A percentile compares a stretch with the other conserved stretches of the same genome.
Evolutionary conservation across 257 asterid species (phyloP).

Genomic region (Forsythia suspensa): DNA sequence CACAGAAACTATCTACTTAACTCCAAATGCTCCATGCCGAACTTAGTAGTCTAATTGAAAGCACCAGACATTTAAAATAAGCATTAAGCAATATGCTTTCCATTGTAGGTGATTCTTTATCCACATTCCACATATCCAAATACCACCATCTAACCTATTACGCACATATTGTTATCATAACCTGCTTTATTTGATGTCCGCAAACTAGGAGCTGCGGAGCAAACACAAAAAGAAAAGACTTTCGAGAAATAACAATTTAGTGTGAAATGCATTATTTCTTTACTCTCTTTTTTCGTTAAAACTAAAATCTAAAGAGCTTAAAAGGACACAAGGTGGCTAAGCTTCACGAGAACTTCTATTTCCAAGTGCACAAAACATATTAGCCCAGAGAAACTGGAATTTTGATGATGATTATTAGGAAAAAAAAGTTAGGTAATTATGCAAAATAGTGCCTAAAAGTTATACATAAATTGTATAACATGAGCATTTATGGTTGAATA

Average conservation of each 20-base stretch:
- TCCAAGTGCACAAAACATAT: not conserved
- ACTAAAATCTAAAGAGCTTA: not conserved
- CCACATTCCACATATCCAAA: not conserved
- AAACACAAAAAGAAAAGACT: not conserved
- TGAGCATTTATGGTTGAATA: no score
- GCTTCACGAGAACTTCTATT: not conserved
- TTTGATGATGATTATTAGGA: not conserved
- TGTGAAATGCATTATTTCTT: not conserved
- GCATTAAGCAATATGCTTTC: not conserved
- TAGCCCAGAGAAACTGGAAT: not conserved
- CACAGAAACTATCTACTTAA: constrained; percentile 8
- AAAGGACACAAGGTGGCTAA: not conserved
- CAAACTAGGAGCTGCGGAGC: not conserved
- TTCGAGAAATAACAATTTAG: not conserved
- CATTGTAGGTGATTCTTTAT: not conserved
- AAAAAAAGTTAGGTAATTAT: no score
- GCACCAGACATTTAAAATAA: not conserved
- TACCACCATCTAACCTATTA: not conserved
- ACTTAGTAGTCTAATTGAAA: not conserved
- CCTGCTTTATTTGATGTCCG: not conserved
- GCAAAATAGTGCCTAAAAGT: no score
- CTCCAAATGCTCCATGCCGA: not conserved
- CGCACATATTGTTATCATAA: no score
- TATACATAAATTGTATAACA: no score
- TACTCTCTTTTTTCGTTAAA: not conserved